Base-by-base conservation (phyloP, 2,329 filamentous ascomycete species). In the Stagonosporopsis rhizophila region DNA sequence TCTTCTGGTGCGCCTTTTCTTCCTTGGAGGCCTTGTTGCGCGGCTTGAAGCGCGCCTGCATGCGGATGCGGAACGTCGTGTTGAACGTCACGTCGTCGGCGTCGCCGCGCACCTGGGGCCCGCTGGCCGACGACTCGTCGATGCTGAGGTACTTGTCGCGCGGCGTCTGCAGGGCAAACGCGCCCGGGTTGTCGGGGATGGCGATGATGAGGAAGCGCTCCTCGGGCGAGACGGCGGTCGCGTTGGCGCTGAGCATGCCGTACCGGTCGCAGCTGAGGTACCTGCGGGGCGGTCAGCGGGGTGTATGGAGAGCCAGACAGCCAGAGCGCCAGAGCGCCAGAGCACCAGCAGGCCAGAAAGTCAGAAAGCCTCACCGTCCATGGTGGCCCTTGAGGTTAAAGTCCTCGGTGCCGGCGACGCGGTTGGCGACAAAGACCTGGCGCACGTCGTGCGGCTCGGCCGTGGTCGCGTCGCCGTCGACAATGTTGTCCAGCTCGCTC, bases 21-120 rank as follows among this genome's bases (percentile, higher is more conserved):
- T 93, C 92, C 78, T 93, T 96, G 0, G 83, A 85, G 9, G 89
- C 89, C 76, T 89, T 90, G 41, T 95, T 77, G 60, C 85, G 85
- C 8, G 94, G 93, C 81, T 97, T 97, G 80, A 96, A 98, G 46
- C 91, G 84, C 20, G 94, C 92, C 79, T 98, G 94, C 93, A 98
- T 97, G 50, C 93, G 89, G 67, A 98, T 85, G 45, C 91, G 84
- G 58, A 96, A 74, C 6, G 87, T 89, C 9, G 91, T 92, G 66
- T 84, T 85, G 69, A 90, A 90, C 4, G 81, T 84, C 46, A 87
- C 85, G 8, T 80, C 78, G 14, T 88, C 85, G 7, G 86, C 89
- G 74, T 96, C 92, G 44, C 91, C 92, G 28, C 91, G 86, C 12
- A 96, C 81, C 64, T 93, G 89, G 0, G 86, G 82, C 2, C 50